A percentile compares a stretch with the other conserved stretches of the same genome.
phyloP scores from a whole-genome alignment of 441 rosid species.

The Flueggea neowawraea region DNA sequence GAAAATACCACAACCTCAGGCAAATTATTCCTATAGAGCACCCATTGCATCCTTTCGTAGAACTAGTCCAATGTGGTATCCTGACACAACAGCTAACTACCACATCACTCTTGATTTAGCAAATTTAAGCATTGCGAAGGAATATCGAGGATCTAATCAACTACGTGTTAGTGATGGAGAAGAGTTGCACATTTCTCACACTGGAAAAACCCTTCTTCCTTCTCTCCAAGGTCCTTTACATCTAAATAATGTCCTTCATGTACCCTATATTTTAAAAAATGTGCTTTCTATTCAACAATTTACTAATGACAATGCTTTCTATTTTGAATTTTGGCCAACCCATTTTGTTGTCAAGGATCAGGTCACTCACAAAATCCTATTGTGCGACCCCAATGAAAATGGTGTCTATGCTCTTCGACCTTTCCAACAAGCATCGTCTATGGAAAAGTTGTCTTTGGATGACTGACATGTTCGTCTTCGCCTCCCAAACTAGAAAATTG shows the following conservation, averaged over 20 bases:
- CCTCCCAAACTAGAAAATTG: too few species aligned
- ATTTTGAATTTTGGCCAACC: not conserved
- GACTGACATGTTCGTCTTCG: too few species aligned
- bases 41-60: too few species aligned
- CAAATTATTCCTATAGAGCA: not conserved
- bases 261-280: not conserved
- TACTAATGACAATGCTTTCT: not conserved
- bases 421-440: not conserved
- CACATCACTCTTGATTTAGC: too few species aligned
- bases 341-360: slow-evolving; percentile 3
- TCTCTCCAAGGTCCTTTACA: not conserved
- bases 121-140: too few species aligned
- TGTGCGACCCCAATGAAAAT: not conserved
- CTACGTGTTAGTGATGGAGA: not conserved
- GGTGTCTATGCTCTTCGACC: not conserved
- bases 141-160: too few species aligned
- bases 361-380: not conserved
- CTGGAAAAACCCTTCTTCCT: not conserved
- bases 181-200: not conserved
- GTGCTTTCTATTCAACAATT: not conserved
- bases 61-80: too few species aligned
- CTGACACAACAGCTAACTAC: too few species aligned
- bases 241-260: not conserved
- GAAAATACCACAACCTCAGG: not conserved
- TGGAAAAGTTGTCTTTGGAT: not conserved